A percentile compares a stretch with the other conserved stretches of the same genome.
Conservation (phyloP, 78 protist species). For the Tieghemostelium lacteum region DNA sequence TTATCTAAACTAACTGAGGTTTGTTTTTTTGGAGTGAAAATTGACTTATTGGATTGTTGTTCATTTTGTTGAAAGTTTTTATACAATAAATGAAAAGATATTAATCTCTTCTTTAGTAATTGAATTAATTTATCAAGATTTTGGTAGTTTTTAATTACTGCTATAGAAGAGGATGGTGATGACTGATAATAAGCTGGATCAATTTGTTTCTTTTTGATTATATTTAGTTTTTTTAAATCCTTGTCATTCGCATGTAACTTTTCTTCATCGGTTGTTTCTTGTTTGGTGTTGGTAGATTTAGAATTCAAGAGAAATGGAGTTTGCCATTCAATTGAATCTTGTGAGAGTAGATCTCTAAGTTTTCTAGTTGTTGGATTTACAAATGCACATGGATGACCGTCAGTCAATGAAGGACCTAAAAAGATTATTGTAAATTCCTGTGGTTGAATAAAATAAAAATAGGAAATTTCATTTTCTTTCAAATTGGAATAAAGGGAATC, state of each 20-base stretch:
- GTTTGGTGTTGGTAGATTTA: neutral
- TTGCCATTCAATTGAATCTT: slow-evolving; percentile 31
- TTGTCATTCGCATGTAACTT: neutral
- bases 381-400: neutral
- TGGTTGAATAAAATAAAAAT: slow-evolving; percentile 1
- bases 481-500: slow-evolving; percentile 19
- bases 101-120: slow-evolving; percentile 4
- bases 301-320: slow-evolving; percentile 30
- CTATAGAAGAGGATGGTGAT: slow-evolving; percentile 30
- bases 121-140: neutral
- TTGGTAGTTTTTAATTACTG: neutral
- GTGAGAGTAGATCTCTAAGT: slow-evolving; percentile 7
- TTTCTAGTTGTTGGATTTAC: slow-evolving; percentile 30
- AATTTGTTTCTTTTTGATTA: neutral
- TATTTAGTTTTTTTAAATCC: no score
- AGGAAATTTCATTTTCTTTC: slow-evolving; percentile 1
- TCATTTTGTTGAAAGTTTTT: neutral
- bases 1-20: neutral
- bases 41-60: neutral
- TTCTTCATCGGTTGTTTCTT: neutral
- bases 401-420: neutral
- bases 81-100: neutral
- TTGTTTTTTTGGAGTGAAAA: no score
- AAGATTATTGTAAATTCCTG: slow-evolving; percentile 6
- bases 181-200: slow-evolving; percentile 59